Evolutionary conservation across 305 asterid genomes (phyloP).

Genomic region (Fraxinus sp.): DNA sequence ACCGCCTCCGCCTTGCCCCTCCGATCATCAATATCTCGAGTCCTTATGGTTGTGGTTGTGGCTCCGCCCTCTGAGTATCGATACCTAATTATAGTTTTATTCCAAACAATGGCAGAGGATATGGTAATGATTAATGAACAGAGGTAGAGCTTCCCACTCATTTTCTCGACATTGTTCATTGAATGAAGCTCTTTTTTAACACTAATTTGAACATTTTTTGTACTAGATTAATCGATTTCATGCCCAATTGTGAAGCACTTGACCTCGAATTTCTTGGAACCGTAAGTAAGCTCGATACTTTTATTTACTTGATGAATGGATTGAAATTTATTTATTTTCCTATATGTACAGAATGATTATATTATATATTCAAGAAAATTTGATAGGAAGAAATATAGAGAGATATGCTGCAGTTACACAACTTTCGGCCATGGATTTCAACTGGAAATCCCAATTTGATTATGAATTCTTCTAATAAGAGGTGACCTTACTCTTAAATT

Average conservation of each 20-base stretch:
- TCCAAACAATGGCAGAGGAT: constrained; percentile 22
- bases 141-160: neutral
- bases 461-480: constrained; percentile 30
- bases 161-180: neutral
- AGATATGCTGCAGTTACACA: constrained; percentile 48
- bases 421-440: constrained; percentile 43
- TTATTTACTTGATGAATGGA: too few species aligned
- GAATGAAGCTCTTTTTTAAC: neutral
- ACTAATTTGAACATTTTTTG: neutral
- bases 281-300: too few species aligned
- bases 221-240: neutral
- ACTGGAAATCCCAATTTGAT: constrained; percentile 28
- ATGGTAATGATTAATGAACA: too few species aligned
- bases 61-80: constrained; percentile 29
- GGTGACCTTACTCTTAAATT: constrained; percentile 33
- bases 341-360: too few species aligned
- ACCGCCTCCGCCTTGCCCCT: too few species aligned
- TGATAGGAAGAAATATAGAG: constrained; percentile 17
- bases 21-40: too few species aligned
- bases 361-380: neutral
- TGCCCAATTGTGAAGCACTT: neutral
- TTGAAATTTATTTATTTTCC: too few species aligned
- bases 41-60: too few species aligned
- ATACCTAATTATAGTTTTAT: constrained; percentile 61
- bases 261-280: too few species aligned